These are phyloP conservation scores for Talaromyces sp. DNA, from an alignment of 2,329 filamentous ascomycete species.

Conservation along the genomic window DNA sequence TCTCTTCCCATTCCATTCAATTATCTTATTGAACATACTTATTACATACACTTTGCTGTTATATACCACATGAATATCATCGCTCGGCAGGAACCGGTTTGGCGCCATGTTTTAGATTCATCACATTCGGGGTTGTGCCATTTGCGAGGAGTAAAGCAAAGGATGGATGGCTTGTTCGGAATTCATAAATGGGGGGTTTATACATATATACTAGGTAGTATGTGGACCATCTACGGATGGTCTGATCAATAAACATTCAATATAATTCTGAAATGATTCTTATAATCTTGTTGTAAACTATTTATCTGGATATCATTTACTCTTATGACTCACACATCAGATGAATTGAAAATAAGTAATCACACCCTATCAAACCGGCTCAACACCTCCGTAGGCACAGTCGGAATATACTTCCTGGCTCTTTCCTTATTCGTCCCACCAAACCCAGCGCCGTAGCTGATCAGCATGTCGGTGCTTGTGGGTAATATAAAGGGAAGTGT, in stretches of 20 bases:
- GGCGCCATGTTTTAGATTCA: neutral
- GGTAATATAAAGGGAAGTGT: conserved; percentile 95
- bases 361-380: conserved; percentile 69
- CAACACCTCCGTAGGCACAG: conserved; percentile 88
- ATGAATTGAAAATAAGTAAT: neutral
- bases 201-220: neutral
- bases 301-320: neutral
- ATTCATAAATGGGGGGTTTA: neutral
- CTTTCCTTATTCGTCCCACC: conserved; percentile 88
- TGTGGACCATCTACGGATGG: neutral
- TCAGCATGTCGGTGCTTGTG: conserved; percentile 94
- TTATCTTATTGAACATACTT: conserved; percentile 3
- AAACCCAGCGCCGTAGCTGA: conserved; percentile 91
- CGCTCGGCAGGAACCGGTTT: conserved; percentile 10
- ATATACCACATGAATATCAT: conserved; percentile 3
- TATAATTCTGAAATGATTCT: neutral
- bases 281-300: neutral
- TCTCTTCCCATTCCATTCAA: neutral
- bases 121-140: neutral
- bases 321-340: neutral
- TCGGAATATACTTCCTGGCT: conserved; percentile 93
- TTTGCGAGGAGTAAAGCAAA: neutral
- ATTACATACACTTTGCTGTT: neutral
- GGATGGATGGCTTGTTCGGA: neutral
- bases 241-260: neutral